Evolutionary conservation across 2,329 filamentous ascomycete genomes (phyloP).

Genomic region (Aphanoascus verrucosus): DNA sequence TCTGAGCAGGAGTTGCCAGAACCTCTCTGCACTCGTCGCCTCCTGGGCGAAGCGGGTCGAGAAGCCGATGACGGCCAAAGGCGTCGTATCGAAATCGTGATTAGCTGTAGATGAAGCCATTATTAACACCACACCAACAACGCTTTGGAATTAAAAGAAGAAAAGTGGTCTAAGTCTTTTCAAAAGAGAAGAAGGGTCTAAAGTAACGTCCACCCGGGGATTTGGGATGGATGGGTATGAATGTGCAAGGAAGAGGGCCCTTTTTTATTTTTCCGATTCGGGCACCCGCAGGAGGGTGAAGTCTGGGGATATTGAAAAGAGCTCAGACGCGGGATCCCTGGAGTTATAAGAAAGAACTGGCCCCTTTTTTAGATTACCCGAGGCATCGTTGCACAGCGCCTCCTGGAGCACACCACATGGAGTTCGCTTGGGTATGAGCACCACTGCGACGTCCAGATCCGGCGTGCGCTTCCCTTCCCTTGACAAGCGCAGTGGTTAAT

Average conservation of each 20-base stretch:
- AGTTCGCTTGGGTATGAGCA: not conserved
- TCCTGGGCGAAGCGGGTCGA: constrained; percentile 7
- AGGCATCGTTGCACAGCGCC: not conserved
- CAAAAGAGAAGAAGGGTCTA: too few relatives aligned
- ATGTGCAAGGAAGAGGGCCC: too few relatives aligned
- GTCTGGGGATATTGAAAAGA: too few relatives aligned
- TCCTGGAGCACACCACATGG: not conserved
- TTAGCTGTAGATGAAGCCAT: not conserved
- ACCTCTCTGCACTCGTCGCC: constrained; percentile 9
- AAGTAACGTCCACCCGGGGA: too few relatives aligned
- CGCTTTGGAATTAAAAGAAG: too few relatives aligned
- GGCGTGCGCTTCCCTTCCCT: not conserved
- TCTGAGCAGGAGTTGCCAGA: constrained; percentile 10
- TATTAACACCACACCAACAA: not conserved
- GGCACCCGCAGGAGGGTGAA: too few relatives aligned
- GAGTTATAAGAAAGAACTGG: too few relatives aligned
- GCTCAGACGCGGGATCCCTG: too few relatives aligned
- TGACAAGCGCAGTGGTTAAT: not conserved
- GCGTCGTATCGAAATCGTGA: not conserved
- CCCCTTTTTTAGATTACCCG: too few relatives aligned
- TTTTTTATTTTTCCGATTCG: too few relatives aligned
- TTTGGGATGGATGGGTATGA: too few relatives aligned
- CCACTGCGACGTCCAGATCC: not conserved
- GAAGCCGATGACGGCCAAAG: constrained; percentile 11
- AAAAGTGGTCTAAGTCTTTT: too few relatives aligned